Conservation (phyloP, 352 stramenopile genomes). For the Phytophthora meadii region DNA sequence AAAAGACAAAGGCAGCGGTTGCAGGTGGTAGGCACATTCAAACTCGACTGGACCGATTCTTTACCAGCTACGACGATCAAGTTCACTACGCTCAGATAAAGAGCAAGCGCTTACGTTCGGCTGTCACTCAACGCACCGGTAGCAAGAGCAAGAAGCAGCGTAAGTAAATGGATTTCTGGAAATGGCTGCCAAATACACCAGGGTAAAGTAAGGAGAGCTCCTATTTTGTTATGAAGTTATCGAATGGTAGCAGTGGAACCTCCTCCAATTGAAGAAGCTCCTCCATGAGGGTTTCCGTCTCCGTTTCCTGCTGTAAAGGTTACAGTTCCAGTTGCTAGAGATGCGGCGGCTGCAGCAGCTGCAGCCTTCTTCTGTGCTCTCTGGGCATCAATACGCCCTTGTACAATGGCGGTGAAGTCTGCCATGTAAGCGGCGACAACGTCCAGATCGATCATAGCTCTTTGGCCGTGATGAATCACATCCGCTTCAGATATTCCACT, state of each 20-base stretch:
- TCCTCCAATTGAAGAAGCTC: conserved; percentile 13
- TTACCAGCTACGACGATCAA: conserved; percentile 96
- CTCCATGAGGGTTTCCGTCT: conserved; percentile 21
- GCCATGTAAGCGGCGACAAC: conserved; percentile 94
- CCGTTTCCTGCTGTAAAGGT: conserved; percentile 20
- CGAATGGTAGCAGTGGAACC: conserved; percentile 33
- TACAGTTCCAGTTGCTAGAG: conserved; percentile 16
- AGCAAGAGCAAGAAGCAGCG: conserved; percentile 28
- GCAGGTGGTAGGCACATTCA: conserved; percentile 61
- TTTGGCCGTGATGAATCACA: conserved; percentile 85
- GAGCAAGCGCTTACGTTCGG: conserved; percentile 88
- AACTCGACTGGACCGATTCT: conserved; percentile 95
- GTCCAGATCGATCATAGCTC: conserved; percentile 91
- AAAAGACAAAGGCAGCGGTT: conserved; percentile 50
- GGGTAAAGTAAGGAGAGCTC: not conserved
- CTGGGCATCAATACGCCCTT: conserved; percentile 74
- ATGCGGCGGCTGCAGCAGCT: conserved; percentile 31
- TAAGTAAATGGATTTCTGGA: conserved; percentile 9
- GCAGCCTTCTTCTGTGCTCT: conserved; percentile 74
- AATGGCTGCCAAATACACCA: not conserved
- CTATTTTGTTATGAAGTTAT: conserved; percentile 7
- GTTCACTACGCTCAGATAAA: conserved; percentile 94
- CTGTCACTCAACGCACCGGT: conserved; percentile 58
- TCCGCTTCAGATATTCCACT: conserved; percentile 80
- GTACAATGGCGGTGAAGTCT: conserved; percentile 90